phyloP scores from a whole-genome alignment of 2,329 filamentous ascomycete genomes.

The Rhexocercosporidium sp. region DNA sequence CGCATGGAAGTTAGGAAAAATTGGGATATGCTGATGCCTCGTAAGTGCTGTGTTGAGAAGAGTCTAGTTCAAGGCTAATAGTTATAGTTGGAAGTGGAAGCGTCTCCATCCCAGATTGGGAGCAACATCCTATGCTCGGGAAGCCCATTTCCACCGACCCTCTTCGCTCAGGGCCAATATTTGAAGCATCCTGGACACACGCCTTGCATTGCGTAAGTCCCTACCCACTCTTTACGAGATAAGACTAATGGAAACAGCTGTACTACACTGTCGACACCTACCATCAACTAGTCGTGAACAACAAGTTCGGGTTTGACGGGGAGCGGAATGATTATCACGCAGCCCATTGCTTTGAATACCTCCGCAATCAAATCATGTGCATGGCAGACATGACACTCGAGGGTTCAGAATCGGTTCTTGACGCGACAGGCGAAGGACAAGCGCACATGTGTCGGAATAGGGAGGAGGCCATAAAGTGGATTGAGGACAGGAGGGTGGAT shows the following conservation, averaged over 20 bases:
- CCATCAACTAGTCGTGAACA: slow-evolving; percentile 41
- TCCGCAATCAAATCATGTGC: slow-evolving; percentile 42
- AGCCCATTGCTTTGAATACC: slow-evolving; percentile 43
- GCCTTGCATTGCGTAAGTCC: slow-evolving; percentile 41
- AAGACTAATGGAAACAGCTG: slow-evolving; percentile 21
- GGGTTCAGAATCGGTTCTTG: slow-evolving; percentile 35
- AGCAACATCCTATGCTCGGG: slow-evolving; percentile 41
- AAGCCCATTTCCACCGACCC: slow-evolving; percentile 42
- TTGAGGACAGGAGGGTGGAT: slow-evolving; percentile 42
- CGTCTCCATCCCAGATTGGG: slow-evolving; percentile 41
- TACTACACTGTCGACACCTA: slow-evolving; percentile 44
- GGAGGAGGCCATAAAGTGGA: slow-evolving; percentile 41
- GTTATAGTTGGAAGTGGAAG: slow-evolving; percentile 40
- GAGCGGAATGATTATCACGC: slow-evolving; percentile 40
- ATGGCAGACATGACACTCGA: slow-evolving; percentile 45
- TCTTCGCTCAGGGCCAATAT: slow-evolving; percentile 39
- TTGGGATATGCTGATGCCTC: slow-evolving; percentile 44
- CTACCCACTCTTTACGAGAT: neutral
- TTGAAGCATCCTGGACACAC: slow-evolving; percentile 44
- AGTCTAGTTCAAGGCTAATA: slow-evolving; percentile 1
- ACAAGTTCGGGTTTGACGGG: slow-evolving; percentile 39
- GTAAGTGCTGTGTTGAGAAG: slow-evolving; percentile 23
- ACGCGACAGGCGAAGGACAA: slow-evolving; percentile 39
- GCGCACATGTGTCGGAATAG: slow-evolving; percentile 43
- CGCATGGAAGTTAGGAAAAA: slow-evolving; percentile 41